Conservation (phyloP, 2,329 filamentous ascomycete genomes). For the Nothomitra cinnamomea region DNA sequence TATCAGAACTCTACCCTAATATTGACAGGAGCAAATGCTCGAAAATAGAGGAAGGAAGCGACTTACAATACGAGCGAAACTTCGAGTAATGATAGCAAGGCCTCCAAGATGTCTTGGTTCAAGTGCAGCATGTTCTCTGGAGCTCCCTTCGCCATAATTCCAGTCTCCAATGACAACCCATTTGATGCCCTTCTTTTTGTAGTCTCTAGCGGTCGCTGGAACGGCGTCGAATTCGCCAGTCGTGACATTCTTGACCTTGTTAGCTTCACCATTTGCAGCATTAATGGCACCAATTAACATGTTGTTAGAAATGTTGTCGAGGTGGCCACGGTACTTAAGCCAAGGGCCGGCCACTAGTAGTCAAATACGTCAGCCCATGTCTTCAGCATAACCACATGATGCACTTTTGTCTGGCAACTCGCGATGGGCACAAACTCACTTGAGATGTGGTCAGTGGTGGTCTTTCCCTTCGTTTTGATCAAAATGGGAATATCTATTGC, state of each 20-base stretch:
- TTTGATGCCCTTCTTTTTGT: conserved; percentile 90
- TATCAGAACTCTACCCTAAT: conserved; percentile 6
- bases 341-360: conserved; percentile 64
- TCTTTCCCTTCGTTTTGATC: conserved; percentile 95
- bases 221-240: conserved; percentile 75
- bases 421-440: conserved; percentile 22
- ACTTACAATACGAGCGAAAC: conserved; percentile 79
- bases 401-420: too few relatives aligned
- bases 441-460: conserved; percentile 91
- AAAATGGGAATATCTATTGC: conserved; percentile 69
- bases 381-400: neutral
- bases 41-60: too few relatives aligned
- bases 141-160: conserved; percentile 98
- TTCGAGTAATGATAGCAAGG: conserved; percentile 88
- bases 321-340: conserved; percentile 96
- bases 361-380: conserved; percentile 10
- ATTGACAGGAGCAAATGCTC: neutral
- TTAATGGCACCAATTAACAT: conserved; percentile 98
- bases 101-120: conserved; percentile 95
- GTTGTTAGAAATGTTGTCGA: conserved; percentile 99
- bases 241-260: conserved; percentile 88
- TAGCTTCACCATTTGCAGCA: conserved; percentile 87
- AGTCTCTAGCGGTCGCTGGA: conserved; percentile 86
- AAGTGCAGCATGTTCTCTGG: conserved; percentile 94
- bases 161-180: conserved; percentile 99